Evolutionary conservation across 371 early-diverging fungal genomes (phyloP), one percentile per base, ranked within the genome.

Genomic region (Mucor saturninus): DNA sequence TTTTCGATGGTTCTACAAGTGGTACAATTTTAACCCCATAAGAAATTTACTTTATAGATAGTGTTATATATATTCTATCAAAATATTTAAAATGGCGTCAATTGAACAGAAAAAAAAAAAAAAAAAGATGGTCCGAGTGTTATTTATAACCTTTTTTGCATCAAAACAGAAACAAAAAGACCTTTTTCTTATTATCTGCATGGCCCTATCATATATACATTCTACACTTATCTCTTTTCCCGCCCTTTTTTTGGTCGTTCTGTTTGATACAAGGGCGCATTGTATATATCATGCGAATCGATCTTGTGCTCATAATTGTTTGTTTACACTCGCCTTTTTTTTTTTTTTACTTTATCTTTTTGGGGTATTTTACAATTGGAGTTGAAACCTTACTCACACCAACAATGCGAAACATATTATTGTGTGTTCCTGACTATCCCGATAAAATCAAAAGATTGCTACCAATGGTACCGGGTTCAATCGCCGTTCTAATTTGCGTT

Each of bases 201-300:
- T 53, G 21, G 21, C 21, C 21, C 21, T 21, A 21, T 54, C 28
- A 39, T 28, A 39, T 39, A 39, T 31, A 4, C 50, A 21, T 11
- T 29, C 28, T 30, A 21, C 21, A 21, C 21, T 50, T 50, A 8
- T 21, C 46, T 21, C 21, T 46, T 53, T 49, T 57, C 30, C 48
- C 43, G 43, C 35, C 31, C 35, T 26, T 45, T 31, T 42, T 42
- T 9, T 42, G 0, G 0, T 6, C 8, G n/a, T 10, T 9, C 42
- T 13, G 42, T 42, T 13, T 42, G n/a, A 42, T 42, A 42, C 6
- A 42, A 38, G 11, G 57, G 45, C 48, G 57, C 46, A 57, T 57
- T 59, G 60, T 59, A 50, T 59, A 28, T 28, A 59, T 59, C 60
- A 59, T 59, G 60, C 28, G 60, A 59, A 51, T 59, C 50, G 60